Conservation (phyloP, 2,329 filamentous ascomycete species). For the Fusarium phyllophilum region DNA sequence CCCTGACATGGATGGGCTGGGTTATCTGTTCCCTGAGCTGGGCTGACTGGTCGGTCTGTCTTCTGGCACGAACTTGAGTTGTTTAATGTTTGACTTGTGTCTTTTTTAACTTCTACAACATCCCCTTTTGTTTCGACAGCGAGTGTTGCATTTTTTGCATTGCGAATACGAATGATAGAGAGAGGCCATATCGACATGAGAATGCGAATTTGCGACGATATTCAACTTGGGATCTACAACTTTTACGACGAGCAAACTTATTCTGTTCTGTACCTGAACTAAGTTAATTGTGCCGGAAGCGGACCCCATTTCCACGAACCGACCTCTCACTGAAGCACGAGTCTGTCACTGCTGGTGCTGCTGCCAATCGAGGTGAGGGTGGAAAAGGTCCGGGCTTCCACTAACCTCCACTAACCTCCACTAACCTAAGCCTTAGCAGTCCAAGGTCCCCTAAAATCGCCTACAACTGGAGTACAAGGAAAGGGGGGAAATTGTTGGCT, state of each 20-base stretch:
- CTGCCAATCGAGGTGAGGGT: conserved; percentile 20
- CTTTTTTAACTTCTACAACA: conserved; percentile 17
- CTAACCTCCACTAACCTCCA: conserved; percentile 37
- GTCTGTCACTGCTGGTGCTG: neutral
- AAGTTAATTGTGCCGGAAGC: conserved; percentile 30
- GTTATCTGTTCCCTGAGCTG: conserved; percentile 2
- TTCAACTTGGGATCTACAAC: conserved; percentile 3
- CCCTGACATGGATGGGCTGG: conserved; percentile 43
- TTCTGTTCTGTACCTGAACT: conserved; percentile 22
- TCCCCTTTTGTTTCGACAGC: conserved; percentile 1
- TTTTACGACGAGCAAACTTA: neutral
- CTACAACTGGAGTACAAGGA: conserved; percentile 27
- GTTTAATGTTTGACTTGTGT: conserved; percentile 9
- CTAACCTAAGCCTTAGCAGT: conserved; percentile 23
- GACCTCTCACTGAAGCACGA: conserved; percentile 14
- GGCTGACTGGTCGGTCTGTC: conserved; percentile 9
- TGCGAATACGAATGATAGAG: neutral
- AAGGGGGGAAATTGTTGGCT: conserved; percentile 43
- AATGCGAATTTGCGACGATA: conserved; percentile 6
- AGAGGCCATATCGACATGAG: neutral
- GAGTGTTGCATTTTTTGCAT: neutral
- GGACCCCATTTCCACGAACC: conserved; percentile 35
- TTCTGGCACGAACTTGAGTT: conserved; percentile 28
- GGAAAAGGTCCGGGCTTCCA: conserved; percentile 30
- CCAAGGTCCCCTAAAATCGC: conserved; percentile 30